Evolutionary conservation across 2,329 filamentous ascomycete species (phyloP).

Genomic region (Coniochaeta sp.): DNA sequence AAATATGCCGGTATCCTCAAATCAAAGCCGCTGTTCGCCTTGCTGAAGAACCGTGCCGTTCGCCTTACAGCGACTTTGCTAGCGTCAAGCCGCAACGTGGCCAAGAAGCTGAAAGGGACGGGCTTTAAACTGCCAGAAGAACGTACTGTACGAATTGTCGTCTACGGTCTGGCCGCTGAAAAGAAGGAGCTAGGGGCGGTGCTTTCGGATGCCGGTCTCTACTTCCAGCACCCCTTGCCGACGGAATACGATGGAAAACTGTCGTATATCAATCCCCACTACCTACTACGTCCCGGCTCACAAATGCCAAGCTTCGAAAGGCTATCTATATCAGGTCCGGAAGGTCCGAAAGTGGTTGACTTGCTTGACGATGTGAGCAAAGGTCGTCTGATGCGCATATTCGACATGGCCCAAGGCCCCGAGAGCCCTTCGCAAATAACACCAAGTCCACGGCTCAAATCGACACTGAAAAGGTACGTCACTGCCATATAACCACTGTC

Average conservation of each 20-base stretch:
- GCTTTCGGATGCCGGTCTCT: conserved; percentile 4
- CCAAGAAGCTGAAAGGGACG: background rate
- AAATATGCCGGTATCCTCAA: no score
- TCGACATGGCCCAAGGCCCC: conserved; percentile 6
- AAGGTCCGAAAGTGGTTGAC: background rate
- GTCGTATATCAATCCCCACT: conserved; percentile 10
- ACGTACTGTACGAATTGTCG: background rate
- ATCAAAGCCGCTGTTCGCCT: no score
- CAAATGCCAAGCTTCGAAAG: conserved; percentile 8
- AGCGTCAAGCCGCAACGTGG: background rate
- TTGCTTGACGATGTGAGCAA: conserved; percentile 6
- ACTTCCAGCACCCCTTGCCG: conserved; percentile 7
- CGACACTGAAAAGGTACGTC: conserved; percentile 10
- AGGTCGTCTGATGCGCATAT: conserved; percentile 8
- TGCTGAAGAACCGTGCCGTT: background rate
- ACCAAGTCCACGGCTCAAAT: conserved; percentile 6
- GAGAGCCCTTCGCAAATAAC: conserved; percentile 1
- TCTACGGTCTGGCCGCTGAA: conserved; percentile 5
- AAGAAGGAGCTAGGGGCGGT: conserved; percentile 1
- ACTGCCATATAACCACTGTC: background rate
- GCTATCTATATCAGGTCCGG: background rate
- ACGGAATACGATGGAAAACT: conserved; percentile 8
- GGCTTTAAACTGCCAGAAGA: background rate
- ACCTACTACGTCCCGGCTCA: conserved; percentile 9
- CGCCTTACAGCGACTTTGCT: background rate